A percentile compares a stretch with the other conserved stretches of the same genome.
Evolutionary conservation across 306 rosid genomes (phyloP).

Genomic region (Cucurbita argyrosperma): DNA sequence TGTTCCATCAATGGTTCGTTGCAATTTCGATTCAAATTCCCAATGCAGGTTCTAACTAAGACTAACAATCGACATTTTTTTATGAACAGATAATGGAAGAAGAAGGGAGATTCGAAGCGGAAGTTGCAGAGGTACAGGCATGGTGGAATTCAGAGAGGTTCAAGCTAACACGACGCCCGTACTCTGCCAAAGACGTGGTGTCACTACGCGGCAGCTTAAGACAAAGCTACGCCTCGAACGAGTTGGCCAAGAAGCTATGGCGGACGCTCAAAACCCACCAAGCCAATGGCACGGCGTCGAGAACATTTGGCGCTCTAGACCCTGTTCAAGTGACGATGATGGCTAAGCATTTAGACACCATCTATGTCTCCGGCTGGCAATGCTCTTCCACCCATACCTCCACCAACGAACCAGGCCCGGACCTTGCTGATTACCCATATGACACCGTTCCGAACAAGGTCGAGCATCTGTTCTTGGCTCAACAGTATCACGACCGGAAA

Average conservation of each 20-base stretch:
- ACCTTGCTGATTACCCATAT: slow-evolving; percentile 92
- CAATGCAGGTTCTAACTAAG: background rate
- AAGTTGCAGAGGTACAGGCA: slow-evolving; percentile 78
- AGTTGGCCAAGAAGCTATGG: slow-evolving; percentile 85
- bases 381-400: slow-evolving; percentile 85
- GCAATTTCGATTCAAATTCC: background rate
- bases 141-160: slow-evolving; percentile 93
- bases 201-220: slow-evolving; percentile 65
- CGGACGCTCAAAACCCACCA: slow-evolving; percentile 69
- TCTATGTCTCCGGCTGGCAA: slow-evolving; percentile 97
- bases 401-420: slow-evolving; percentile 94
- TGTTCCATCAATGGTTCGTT: slow-evolving; percentile 60
- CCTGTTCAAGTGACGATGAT: slow-evolving; percentile 92
- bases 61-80: background rate
- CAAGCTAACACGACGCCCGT: slow-evolving; percentile 55
- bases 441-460: slow-evolving; percentile 99
- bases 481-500: slow-evolving; percentile 80
- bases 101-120: slow-evolving; percentile 80
- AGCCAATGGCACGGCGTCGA: slow-evolving; percentile 72
- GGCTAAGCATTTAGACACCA: slow-evolving; percentile 82
- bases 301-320: slow-evolving; percentile 94
- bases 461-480: slow-evolving; percentile 82
- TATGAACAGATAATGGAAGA: slow-evolving; percentile 62
- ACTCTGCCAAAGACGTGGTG: slow-evolving; percentile 68
- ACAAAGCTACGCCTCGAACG: slow-evolving; percentile 67